Conservation (phyloP, 169 alveolate genomes). For the Babesia caballi region DNA sequence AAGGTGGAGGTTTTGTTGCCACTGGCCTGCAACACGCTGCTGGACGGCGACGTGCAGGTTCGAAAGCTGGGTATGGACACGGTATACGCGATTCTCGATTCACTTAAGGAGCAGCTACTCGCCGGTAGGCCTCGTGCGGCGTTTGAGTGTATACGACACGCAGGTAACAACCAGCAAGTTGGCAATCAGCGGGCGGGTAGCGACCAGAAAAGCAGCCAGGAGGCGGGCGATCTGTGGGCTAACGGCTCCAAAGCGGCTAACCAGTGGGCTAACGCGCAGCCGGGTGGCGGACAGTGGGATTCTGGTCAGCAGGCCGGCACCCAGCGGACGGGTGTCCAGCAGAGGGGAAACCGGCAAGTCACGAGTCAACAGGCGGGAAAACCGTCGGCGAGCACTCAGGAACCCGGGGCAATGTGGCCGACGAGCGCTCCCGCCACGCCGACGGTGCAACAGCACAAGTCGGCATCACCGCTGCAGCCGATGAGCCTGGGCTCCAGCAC, state of each 20-base stretch:
- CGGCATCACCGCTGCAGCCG: neutral
- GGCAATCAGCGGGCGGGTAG: neutral
- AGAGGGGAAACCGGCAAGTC: too few relatives aligned
- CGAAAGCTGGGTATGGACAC: conserved; percentile 63
- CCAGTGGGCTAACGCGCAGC: too few relatives aligned
- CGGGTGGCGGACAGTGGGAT: too few relatives aligned
- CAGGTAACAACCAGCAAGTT: neutral
- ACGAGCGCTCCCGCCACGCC: too few relatives aligned
- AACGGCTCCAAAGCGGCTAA: too few relatives aligned
- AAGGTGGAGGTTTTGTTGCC: conserved; percentile 64
- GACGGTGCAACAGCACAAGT: neutral
- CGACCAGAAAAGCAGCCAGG: neutral
- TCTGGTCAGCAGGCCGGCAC: too few relatives aligned
- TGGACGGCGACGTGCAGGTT: conserved; percentile 58
- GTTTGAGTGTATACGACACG: neutral
- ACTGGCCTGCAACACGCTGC: conserved; percentile 58
- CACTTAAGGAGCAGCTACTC: conserved; percentile 25
- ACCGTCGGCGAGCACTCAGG: too few relatives aligned
- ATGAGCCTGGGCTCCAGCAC: neutral
- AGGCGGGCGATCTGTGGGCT: too few relatives aligned
- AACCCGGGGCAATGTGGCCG: too few relatives aligned
- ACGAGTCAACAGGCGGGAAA: too few relatives aligned
- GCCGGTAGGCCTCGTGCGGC: conserved; percentile 7
- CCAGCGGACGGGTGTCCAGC: too few relatives aligned
- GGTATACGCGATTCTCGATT: conserved; percentile 46